Base-by-base conservation (phyloP, 805 yeast genomes). In the Peterozyma xylosa region DNA sequence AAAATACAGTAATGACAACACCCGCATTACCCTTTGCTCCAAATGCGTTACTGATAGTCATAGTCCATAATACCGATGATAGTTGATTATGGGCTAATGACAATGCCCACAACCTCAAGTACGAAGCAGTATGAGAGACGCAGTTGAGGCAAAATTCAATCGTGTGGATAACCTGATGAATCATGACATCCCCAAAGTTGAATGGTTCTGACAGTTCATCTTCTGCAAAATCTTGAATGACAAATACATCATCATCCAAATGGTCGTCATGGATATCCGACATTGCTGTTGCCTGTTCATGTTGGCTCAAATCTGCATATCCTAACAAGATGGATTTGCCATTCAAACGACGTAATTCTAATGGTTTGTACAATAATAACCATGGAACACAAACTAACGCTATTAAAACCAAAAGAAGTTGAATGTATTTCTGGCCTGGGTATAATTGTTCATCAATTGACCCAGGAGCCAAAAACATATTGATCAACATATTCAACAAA, bases 61-160 rank as follows among this genome's bases (percentile, higher is more conserved):
- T 93, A 34, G 82, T 69, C 99, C 99, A 91, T 60, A 91, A 70
- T 9, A 91, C 99, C n/a, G 85, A 71, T 0, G 97, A 90, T 55
- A 91, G 74, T 69, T 91, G 98, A 11, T 96, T 95, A 66, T 91
- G 99, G 0, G 99, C 99, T 50, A 91, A 76, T 1, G 98, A 91
- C 53, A 91, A 71, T 3, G 99, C 99, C 99, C 99, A 91, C 52
- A 91, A 70, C 66, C 99, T 86, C 53, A 91, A 72, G 59, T 91
- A 91, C 0, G 98, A 91, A 1, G 99, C 99, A 2, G 99, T 91
- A 63, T 91, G 99, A n/a, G 96, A 87, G 30, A 91, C 96, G 71
- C 96, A 86, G 66, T 93, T 93, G 59, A 91, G 74, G 59, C 99
- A 91, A 67, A 93, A 91, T 71, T 91, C 99, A 60, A 91, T 91